Base-by-base conservation (phyloP, 495 filamentous ascomycete species). In the Aspergillus homomorphus region DNA sequence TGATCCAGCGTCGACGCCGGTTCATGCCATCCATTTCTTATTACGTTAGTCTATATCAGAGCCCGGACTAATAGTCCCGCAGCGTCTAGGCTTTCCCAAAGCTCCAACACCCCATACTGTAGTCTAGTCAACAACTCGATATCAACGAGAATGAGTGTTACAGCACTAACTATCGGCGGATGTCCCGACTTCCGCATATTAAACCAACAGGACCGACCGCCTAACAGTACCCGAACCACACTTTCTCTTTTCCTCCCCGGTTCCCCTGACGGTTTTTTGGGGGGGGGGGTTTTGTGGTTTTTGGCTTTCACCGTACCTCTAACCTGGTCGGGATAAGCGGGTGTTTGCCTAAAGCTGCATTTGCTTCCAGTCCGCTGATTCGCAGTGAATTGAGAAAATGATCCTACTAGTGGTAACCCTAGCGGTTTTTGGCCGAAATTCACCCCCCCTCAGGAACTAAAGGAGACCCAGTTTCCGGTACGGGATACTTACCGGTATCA, bases 131-230 rank as follows among this genome's bases (percentile, higher is more conserved):
- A n/a, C n/a, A n/a, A n/a, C n/a, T n/a, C n/a, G n/a, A n/a, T n/a
- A n/a, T n/a, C n/a, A n/a, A n/a, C n/a, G n/a, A n/a, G n/a, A n/a
- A n/a, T n/a, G n/a, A n/a, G n/a, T n/a, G n/a, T n/a, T n/a, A n/a
- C n/a, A n/a, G n/a, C n/a, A n/a, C n/a, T n/a, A n/a, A 58, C 54
- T 60, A 58, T 53, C 61, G 62, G 61, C 61, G 59, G 64, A 56
- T 57, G 30, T 61, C 54, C 57, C 58, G 59, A 62, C 57, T 52
- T 60, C 64, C 54, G 60, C 64, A 46, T 58, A 59, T 56, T 60
- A 51, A 44, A 61, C 56, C 51, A 61, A 49, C 48, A 59, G 41
- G 24, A 51, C 23, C 24, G 24, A 51, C 23, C 24, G 33, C 24
- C 33, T 33, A 59, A 56, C 46, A 30, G 24, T 53, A 58, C 46